These are phyloP conservation scores for Mucor velutinosus DNA, from an alignment of 371 early-diverging fungal species.

Conservation along the genomic window DNA sequence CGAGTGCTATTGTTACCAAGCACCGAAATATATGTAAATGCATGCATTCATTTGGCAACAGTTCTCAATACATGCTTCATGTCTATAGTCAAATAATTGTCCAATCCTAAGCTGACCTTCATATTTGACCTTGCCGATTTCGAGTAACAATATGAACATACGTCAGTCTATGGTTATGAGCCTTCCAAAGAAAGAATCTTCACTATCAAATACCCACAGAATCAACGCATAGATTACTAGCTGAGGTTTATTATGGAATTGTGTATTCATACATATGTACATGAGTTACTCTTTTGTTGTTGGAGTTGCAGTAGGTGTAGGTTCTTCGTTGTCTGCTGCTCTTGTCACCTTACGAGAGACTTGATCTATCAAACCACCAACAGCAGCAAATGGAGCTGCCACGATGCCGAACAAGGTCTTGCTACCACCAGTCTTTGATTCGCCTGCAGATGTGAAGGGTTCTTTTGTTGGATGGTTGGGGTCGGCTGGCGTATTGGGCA, in stretches of 20 bases:
- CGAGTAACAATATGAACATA: too few relatives aligned
- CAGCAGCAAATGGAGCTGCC: constrained; percentile 23
- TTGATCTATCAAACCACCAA: constrained; percentile 28
- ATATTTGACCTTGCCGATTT: too few relatives aligned
- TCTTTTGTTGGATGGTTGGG: constrained; percentile 24
- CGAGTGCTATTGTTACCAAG: too few relatives aligned
- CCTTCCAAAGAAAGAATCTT: background rate
- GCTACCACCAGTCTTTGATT: constrained; percentile 13
- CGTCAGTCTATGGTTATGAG: background rate
- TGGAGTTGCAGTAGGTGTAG: background rate
- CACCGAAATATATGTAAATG: too few relatives aligned
- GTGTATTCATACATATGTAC: background rate
- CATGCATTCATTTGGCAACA: too few relatives aligned
- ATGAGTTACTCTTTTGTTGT: background rate
- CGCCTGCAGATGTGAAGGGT: constrained; percentile 18
- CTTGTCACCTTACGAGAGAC: constrained; percentile 19
- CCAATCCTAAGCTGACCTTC: too few relatives aligned
- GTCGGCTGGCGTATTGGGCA: background rate
- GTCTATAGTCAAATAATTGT: too few relatives aligned
- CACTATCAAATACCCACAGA: background rate
- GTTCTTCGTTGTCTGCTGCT: background rate
- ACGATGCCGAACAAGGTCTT: constrained; percentile 7
- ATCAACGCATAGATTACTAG: too few relatives aligned
- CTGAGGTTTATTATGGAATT: background rate
- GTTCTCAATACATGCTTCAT: too few relatives aligned